These are phyloP conservation scores for Edaphochlamys debaryana DNA, from an alignment of 139 green algal genomes.

Conservation along the genomic window DNA sequence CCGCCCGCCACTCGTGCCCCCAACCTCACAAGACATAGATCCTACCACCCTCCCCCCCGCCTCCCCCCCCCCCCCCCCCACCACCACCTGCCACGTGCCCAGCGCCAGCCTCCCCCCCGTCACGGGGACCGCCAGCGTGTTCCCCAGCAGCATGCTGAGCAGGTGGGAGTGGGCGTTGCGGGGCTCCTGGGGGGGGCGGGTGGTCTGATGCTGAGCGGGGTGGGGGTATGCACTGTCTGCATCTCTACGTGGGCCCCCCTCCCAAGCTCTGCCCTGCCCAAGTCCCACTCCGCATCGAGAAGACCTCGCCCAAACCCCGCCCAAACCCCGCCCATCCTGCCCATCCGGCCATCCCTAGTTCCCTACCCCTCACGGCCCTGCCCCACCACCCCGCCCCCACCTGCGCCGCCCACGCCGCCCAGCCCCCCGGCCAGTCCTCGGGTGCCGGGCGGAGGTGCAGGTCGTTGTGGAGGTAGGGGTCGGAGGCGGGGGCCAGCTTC, in stretches of 20 bases:
- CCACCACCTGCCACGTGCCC: constrained; percentile 74
- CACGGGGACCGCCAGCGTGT: constrained; percentile 69
- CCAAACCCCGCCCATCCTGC: too few relatives aligned
- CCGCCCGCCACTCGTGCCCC: too few relatives aligned
- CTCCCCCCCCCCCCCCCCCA: background rate
- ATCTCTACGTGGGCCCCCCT: too few relatives aligned
- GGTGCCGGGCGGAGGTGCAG: constrained; percentile 78
- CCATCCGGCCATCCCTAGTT: too few relatives aligned
- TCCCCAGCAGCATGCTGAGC: constrained; percentile 75
- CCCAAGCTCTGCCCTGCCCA: too few relatives aligned
- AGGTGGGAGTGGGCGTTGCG: constrained; percentile 85
- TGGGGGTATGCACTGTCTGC: too few relatives aligned
- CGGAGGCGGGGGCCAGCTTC: constrained; percentile 65
- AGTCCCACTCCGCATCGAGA: too few relatives aligned
- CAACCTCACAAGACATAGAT: too few relatives aligned
- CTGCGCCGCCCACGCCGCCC: constrained; percentile 63
- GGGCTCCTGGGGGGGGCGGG: constrained; percentile 67
- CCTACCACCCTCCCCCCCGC: background rate
- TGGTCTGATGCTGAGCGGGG: too few relatives aligned
- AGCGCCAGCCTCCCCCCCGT: constrained; percentile 67
- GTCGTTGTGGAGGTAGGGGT: constrained; percentile 89
- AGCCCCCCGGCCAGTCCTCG: constrained; percentile 60
- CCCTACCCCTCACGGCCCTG: too few relatives aligned
- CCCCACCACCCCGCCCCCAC: too few relatives aligned
- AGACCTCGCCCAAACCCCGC: too few relatives aligned